These are phyloP conservation scores for Saksenaea vasiformis DNA, from an alignment of 371 early-diverging fungal species.

Conservation along the genomic window DNA sequence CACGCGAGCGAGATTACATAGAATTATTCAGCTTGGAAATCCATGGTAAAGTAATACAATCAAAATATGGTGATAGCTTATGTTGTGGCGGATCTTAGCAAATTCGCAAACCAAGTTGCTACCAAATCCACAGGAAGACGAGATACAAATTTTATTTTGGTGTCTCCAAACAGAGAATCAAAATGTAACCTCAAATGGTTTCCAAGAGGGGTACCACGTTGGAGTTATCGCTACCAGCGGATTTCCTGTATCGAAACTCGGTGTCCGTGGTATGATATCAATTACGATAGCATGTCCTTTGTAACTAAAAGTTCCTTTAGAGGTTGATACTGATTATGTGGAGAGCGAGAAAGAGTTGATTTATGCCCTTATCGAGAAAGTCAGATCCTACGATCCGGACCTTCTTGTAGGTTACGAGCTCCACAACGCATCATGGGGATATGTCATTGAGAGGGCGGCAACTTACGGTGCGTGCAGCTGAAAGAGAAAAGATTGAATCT, in stretches of 20 bases:
- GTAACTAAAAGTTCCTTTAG: conserved; percentile 6
- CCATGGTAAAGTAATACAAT: conserved; percentile 25
- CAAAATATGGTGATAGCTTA: background rate
- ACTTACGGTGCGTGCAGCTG: conserved; percentile 25
- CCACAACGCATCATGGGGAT: conserved; percentile 87
- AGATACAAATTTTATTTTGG: conserved; percentile 59
- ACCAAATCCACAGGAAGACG: conserved; percentile 63
- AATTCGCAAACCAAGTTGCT: conserved; percentile 47
- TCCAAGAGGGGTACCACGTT: conserved; percentile 38
- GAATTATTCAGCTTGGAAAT: conserved; percentile 48
- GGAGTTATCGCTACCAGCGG: conserved; percentile 36
- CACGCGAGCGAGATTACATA: conserved; percentile 25
- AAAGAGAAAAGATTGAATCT: background rate
- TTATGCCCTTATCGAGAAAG: conserved; percentile 43
- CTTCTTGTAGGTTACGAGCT: conserved; percentile 86
- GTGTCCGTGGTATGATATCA: conserved; percentile 19
- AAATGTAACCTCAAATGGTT: conserved; percentile 42
- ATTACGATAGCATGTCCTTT: background rate
- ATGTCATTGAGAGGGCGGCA: conserved; percentile 69
- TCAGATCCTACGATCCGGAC: conserved; percentile 79
- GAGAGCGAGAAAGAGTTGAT: conserved; percentile 59
- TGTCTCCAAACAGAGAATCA: conserved; percentile 53
- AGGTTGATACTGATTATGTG: conserved; percentile 35
- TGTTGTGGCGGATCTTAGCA: conserved; percentile 13
- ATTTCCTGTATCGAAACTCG: conserved; percentile 34